Evolutionary conservation across 768 basidiomycete species (phyloP).

Genomic region (Lactifluus rugatus): DNA sequence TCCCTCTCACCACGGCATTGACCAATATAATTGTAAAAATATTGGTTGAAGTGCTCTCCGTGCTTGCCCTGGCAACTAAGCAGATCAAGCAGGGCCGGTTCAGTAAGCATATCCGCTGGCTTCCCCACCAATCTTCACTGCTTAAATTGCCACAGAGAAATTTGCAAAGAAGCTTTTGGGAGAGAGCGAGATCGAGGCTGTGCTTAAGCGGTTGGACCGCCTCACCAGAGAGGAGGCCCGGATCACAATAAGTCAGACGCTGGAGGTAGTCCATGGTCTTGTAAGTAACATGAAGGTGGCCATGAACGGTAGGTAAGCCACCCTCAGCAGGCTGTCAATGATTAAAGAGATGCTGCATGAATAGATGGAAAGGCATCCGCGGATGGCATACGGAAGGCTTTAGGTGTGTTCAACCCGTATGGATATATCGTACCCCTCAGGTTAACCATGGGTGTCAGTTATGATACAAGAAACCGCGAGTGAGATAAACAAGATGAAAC

Average conservation of each 20-base stretch:
- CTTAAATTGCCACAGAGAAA: too few relatives aligned
- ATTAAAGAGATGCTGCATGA: background rate
- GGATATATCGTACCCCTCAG: background rate
- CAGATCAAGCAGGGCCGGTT: background rate
- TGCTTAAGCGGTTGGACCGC: too few relatives aligned
- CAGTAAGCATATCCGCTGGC: background rate
- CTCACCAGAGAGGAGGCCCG: too few relatives aligned
- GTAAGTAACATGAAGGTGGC: background rate
- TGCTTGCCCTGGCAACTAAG: background rate
- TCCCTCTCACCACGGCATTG: background rate
- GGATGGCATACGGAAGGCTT: background rate
- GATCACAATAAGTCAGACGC: too few relatives aligned
- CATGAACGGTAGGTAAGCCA: background rate
- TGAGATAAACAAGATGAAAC: constrained; percentile 3
- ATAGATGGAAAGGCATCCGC: background rate
- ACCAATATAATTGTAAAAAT: background rate
- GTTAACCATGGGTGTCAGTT: background rate
- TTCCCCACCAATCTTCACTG: too few relatives aligned
- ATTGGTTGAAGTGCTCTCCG: background rate
- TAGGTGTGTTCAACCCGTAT: background rate
- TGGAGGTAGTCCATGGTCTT: background rate
- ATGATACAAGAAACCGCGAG: background rate
- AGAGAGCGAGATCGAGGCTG: too few relatives aligned
- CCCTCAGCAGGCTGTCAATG: background rate
- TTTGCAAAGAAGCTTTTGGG: too few relatives aligned